Conservation (phyloP, 495 filamentous ascomycete species). For the Bombardia bombarda region DNA sequence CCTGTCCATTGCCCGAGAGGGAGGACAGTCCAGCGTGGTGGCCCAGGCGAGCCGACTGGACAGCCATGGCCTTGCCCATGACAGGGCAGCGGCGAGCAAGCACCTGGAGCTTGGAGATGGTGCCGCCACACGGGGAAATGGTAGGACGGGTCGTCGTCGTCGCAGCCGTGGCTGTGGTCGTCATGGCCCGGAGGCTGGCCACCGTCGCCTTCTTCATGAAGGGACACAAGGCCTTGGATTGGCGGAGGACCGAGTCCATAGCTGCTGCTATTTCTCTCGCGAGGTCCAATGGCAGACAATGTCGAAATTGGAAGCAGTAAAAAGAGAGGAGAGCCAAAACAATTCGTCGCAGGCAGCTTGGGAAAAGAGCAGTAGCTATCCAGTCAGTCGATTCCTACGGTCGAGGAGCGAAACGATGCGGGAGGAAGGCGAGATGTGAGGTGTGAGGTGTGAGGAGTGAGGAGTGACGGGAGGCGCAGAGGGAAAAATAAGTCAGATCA, state of each 20-base stretch:
- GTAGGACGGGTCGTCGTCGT: conserved; percentile 65
- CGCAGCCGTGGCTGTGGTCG: no score
- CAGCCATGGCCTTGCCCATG: conserved; percentile 94
- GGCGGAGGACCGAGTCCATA: conserved; percentile 92
- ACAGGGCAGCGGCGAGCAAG: conserved; percentile 92
- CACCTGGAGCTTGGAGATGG: conserved; percentile 94
- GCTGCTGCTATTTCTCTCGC: conserved; percentile 3
- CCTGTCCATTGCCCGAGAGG: conserved; percentile 34
- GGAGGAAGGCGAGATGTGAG: no score
- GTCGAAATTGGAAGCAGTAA: neutral
- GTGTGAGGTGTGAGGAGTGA: no score
- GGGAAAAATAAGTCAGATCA: neutral
- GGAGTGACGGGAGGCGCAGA: no score
- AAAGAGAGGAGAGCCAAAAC: neutral
- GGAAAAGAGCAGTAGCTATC: no score
- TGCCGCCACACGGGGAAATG: conserved; percentile 71
- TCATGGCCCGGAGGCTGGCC: conserved; percentile 78
- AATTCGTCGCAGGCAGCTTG: no score
- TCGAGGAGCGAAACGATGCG: no score
- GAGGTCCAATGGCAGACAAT: neutral
- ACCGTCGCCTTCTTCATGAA: conserved; percentile 93
- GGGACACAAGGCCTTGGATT: conserved; percentile 91
- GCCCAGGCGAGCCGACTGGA: conserved; percentile 59
- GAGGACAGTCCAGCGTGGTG: conserved; percentile 34
- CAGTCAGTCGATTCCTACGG: no score